Base-by-base conservation (phyloP, 345 rosid genomes). In the Salix caprea region DNA sequence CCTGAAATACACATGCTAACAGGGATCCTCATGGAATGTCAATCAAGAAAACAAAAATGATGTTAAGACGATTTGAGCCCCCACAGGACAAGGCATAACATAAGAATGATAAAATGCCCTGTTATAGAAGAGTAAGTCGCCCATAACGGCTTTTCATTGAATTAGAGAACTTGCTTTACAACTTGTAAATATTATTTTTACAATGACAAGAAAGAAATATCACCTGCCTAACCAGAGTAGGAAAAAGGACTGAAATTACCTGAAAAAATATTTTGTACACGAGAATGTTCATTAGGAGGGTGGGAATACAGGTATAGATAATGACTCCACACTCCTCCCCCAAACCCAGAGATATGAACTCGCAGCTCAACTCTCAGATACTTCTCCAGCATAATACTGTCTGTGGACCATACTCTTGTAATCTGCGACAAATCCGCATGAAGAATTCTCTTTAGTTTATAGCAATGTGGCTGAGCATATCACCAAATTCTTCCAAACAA, bases 371-470 rank as follows among this genome's bases (percentile, higher is more conserved):
- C 82, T 79, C 78, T 85, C 86, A 1, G 28, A 72, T 69, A 37
- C 72, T 77, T 78, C 85, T 74, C 86, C 87, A 28, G 82, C 69
- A 62, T 56, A 72, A 18, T 71, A 68, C 79, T 82, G 78, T 18
- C 52, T 23, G 23, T 70, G 75, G 61, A 72, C 76, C 83, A 69
- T 74, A 61, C 42, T 77, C 58, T 8, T 8, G n/a, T 70, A 76
- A 68, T 48, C 74, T 72, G 44, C 8, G 26, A 9, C 64, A 58
- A 46, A 46, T 4, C 52, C 16, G 52, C 52, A n/a, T n/a, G 10
- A 11, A 58, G 3, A 52, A 2, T 7, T 15, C 26, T 9, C 44
- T 42, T 46, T 11, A 72, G 40, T 6, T 56, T 40, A 71, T 50
- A 3, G n/a, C 36, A 4, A 71, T 16, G 12, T 71, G 65, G 26